phyloP scores from a whole-genome alignment of 352 stramenopile species.

The Pythium pyrilobum region DNA sequence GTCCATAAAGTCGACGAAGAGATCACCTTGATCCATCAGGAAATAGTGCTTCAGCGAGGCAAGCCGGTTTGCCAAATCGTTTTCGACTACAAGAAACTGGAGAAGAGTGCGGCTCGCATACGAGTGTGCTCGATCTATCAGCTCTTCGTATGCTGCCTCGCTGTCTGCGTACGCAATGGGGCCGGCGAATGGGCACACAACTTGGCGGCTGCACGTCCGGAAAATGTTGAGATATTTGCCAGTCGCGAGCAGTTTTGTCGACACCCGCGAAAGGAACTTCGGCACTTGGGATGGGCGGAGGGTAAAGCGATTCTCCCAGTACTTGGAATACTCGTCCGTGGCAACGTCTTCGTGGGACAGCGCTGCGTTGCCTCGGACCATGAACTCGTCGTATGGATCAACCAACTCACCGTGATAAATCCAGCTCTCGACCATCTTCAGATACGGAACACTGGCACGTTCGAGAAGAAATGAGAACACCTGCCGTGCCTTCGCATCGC shows the following conservation, averaged over 20 bases:
- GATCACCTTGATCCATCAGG: conserved; percentile 97
- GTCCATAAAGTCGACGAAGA: conserved; percentile 98
- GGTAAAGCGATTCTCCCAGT: conserved; percentile 87
- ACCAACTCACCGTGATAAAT: conserved; percentile 88
- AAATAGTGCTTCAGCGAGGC: conserved; percentile 97
- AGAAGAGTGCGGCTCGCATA: conserved; percentile 78
- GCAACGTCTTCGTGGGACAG: conserved; percentile 80
- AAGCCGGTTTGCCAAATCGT: conserved; percentile 73
- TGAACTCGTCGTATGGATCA: conserved; percentile 91
- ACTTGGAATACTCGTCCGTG: conserved; percentile 86
- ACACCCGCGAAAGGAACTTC: conserved; percentile 71
- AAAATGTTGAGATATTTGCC: conserved; percentile 93
- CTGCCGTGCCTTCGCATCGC: conserved; percentile 70
- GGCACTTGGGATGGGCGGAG: conserved; percentile 72
- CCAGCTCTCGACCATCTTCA: conserved; percentile 89
- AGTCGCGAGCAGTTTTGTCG: conserved; percentile 84
- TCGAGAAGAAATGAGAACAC: conserved; percentile 85
- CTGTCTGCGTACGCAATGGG: conserved; percentile 58
- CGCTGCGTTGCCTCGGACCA: conserved; percentile 79
- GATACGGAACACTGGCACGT: conserved; percentile 77
- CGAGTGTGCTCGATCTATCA: conserved; percentile 78
- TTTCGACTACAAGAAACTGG: conserved; percentile 75
- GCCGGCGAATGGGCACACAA: conserved; percentile 76
- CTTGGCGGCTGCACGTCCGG: conserved; percentile 66
- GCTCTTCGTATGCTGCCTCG: conserved; percentile 73